These are phyloP conservation scores for Penicillium cosmopolitanum DNA, from an alignment of 495 filamentous ascomycete species.

Conservation along the genomic window DNA sequence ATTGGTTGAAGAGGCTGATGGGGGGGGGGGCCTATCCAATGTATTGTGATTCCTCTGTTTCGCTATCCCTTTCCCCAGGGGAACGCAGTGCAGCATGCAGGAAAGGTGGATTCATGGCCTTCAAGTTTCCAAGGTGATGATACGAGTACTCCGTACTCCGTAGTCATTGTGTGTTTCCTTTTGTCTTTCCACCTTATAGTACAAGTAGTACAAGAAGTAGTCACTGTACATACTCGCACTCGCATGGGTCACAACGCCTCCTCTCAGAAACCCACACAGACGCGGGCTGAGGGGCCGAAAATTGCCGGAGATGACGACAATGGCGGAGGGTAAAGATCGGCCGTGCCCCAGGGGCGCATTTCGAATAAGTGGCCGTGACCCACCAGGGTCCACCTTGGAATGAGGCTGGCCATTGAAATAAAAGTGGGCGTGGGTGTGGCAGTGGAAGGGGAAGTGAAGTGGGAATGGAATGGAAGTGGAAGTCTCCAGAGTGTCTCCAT, in stretches of 20 bases:
- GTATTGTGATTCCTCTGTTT: constrained; percentile 3
- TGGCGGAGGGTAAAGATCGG: constrained; percentile 25
- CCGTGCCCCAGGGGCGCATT: constrained; percentile 21
- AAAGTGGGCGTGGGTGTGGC: not conserved
- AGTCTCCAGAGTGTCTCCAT: no score
- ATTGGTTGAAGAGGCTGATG: constrained; percentile 20
- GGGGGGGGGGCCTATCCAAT: constrained; percentile 22
- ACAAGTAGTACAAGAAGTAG: not conserved
- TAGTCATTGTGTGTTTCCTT: no score
- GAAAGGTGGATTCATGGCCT: no score
- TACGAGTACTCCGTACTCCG: no score
- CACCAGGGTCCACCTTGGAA: not conserved
- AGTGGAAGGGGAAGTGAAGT: not conserved
- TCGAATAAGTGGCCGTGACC: not conserved
- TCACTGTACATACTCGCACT: no score
- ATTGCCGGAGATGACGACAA: constrained; percentile 28
- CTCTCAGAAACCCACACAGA: not conserved
- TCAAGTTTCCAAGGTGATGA: no score
- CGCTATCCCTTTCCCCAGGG: constrained; percentile 19
- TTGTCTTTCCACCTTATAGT: not conserved
- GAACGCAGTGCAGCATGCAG: not conserved
- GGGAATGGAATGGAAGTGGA: not conserved
- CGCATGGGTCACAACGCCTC: not conserved
- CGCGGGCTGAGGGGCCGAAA: constrained; percentile 7
- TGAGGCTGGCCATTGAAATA: not conserved